phyloP scores from a whole-genome alignment of 306 rosid species.

The Fragaria iinumae region DNA sequence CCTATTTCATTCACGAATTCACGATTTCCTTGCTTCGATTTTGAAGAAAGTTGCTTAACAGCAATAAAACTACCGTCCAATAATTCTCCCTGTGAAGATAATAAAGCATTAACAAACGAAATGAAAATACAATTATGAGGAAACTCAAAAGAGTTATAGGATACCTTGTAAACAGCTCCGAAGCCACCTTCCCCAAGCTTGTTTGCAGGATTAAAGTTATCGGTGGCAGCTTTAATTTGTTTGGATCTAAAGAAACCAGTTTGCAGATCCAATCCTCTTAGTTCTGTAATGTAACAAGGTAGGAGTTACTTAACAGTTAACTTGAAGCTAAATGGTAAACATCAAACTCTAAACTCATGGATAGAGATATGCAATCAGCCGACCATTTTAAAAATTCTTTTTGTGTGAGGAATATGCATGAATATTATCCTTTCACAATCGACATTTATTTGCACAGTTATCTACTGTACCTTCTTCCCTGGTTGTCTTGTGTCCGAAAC shows the following conservation, averaged over 20 bases:
- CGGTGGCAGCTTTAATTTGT: slow-evolving; percentile 32
- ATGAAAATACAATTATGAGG: background rate
- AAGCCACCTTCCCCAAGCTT: slow-evolving; percentile 27
- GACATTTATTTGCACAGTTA: background rate
- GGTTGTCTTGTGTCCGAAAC: slow-evolving; percentile 8
- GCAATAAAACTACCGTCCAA: slow-evolving; percentile 24
- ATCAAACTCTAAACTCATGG: background rate
- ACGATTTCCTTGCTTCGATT: slow-evolving; percentile 29
- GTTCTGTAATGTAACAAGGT: background rate
- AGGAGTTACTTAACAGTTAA: background rate
- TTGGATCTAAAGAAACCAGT: slow-evolving; percentile 39
- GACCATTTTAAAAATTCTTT: background rate
- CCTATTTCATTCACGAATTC: slow-evolving; percentile 30
- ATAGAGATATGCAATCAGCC: background rate
- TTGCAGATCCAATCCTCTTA: slow-evolving; percentile 31
- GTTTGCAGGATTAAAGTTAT: slow-evolving; percentile 7
- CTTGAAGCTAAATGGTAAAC: background rate
- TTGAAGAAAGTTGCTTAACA: slow-evolving; percentile 28
- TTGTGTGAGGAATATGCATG: background rate
- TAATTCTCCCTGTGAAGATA: slow-evolving; percentile 13
- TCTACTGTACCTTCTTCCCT: slow-evolving; percentile 29
- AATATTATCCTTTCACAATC: slow-evolving; percentile 17
- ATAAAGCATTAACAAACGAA: background rate
- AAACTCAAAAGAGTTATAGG: background rate
- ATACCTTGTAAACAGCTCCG: slow-evolving; percentile 22